phyloP scores from a whole-genome alignment of 2,329 filamentous ascomycete genomes.

The Apiospora arundinis region DNA sequence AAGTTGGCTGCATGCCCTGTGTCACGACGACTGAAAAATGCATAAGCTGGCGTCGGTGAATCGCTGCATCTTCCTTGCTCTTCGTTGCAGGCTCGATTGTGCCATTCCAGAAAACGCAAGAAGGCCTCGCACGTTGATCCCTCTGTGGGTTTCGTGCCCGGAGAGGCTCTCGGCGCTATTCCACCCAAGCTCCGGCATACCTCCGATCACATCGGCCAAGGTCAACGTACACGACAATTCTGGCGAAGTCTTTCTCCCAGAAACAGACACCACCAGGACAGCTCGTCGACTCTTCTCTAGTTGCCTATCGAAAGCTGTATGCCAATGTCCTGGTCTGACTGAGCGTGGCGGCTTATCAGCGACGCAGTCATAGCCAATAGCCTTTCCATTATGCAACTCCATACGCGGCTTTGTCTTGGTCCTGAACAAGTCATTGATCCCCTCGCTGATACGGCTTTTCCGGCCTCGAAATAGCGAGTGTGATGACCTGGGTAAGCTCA shows the following conservation, averaged over 20 bases:
- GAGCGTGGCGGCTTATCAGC: constrained; percentile 5
- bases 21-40: not conserved
- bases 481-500: not conserved
- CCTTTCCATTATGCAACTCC: not conserved
- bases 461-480: not conserved
- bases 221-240: not conserved
- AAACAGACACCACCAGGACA: not conserved
- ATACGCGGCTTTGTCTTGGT: not conserved
- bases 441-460: not conserved
- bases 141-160: too few species aligned
- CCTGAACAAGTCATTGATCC: not conserved
- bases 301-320: not conserved
- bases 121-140: too few species aligned
- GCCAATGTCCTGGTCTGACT: not conserved
- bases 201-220: too few species aligned
- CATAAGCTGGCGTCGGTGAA: not conserved
- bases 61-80: not conserved
- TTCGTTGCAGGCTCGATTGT: not conserved
- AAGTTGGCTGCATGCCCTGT: not conserved
- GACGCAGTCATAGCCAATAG: not conserved
- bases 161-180: too few species aligned
- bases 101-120: too few species aligned
- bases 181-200: too few species aligned
- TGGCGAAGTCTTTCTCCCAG: not conserved
- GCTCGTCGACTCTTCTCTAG: not conserved